Evolutionary conservation across 768 basidiomycete genomes (phyloP).

Genomic region (Galerina sulciceps): DNA sequence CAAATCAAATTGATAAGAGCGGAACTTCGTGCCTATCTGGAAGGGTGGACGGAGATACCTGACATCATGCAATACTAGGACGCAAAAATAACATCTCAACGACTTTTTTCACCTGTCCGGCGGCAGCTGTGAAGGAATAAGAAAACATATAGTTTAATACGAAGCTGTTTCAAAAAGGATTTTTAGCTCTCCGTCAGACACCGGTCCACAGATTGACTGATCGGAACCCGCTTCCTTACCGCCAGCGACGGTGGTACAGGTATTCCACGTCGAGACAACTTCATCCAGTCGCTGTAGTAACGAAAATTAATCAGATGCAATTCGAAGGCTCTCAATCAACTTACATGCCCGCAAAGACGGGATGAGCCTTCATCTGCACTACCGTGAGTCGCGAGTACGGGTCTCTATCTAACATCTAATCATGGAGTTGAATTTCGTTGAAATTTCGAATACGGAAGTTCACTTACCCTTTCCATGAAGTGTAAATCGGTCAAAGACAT

Average conservation of each 20-base stretch:
- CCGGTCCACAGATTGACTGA: constrained; percentile 2
- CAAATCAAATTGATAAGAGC: too few species aligned
- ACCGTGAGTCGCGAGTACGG: constrained; percentile 17
- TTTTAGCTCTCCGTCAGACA: not conserved
- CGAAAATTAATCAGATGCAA: not conserved
- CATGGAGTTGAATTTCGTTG: not conserved
- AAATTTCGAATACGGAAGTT: not conserved
- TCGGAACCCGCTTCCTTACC: constrained; percentile 14
- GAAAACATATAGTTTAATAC: too few species aligned
- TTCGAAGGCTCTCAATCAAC: not conserved
- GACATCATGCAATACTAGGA: too few species aligned
- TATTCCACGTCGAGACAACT: constrained; percentile 9
- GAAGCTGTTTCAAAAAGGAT: not conserved
- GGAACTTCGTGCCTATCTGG: too few species aligned
- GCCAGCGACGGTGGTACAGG: constrained; percentile 9
- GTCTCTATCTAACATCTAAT: constrained; percentile 19
- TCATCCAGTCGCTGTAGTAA: constrained; percentile 18
- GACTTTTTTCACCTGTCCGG: too few species aligned
- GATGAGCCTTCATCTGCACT: constrained; percentile 19
- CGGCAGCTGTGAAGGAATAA: too few species aligned
- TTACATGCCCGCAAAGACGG: constrained; percentile 20
- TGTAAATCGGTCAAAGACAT: constrained; percentile 16
- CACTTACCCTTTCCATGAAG: constrained; percentile 17
- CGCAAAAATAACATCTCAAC: too few species aligned
- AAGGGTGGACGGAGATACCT: too few species aligned